Base-by-base conservation (phyloP, 2,329 filamentous ascomycete species). In the Calonectria honghensis region DNA sequence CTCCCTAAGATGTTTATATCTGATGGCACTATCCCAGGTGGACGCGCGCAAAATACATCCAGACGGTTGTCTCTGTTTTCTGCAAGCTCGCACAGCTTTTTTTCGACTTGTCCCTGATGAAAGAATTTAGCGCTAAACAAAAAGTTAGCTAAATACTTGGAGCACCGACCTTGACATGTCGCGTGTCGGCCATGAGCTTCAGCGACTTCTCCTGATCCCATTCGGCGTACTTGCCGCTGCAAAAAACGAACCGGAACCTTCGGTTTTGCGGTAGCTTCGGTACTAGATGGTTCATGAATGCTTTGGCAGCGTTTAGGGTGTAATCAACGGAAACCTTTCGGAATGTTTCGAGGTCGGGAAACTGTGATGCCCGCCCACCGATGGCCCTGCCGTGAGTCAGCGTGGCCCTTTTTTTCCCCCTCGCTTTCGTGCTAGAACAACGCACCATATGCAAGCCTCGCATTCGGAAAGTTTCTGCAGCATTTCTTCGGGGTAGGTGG, bases 191-290 rank as follows among this genome's bases (percentile, higher is more conserved):
- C 57, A 63, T 63, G 24, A 63, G 29, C 35, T 37, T 24, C 37
- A 63, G 27, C 16, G 57, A 63, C 32, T 63, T 63, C 20, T 18
- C 57, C 39, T 63, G 57, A 6, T 63, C 57, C 57, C 57, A 63
- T 41, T 63, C 57, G 37, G 35, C 10, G 9, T 29, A 20, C 18
- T 29, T 63, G 6, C 57, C 35, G 20, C 57, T 63, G 57, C 57
- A 63, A 31, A 63, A 63, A 7, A 63, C 35, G n/a, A 63, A 63
- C 57, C 57, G 57, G 37, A 63, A 63, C 24, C 57, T 29, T 41
- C 39, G 57, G n/a, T 63, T 63, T 63, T 63, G n/a, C 11, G 57
- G 57, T 4, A 63, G 37, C 57, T 27, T 24, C 16, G 35, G 24
- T 20, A 11, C 57, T 1, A 63, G n/a, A 41, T 63, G 57, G 3